phyloP scores from a whole-genome alignment of 2,329 filamentous ascomycete species.

The Aspergillus novoparasiticus region DNA sequence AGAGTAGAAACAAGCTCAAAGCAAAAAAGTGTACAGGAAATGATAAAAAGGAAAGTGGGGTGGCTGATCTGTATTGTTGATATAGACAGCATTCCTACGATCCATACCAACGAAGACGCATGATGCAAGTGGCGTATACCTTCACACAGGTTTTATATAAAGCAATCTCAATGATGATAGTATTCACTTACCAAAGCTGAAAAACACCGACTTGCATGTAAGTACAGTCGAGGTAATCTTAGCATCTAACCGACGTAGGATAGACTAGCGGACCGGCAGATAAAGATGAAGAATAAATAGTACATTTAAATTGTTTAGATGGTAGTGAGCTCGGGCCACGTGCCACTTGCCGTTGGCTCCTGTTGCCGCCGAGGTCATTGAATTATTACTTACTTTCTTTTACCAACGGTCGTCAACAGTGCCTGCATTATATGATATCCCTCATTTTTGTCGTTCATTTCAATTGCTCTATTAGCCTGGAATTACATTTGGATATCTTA shows the following conservation, averaged over 20 bases:
- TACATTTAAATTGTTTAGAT: background rate
- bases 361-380: background rate
- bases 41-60: background rate
- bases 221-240: too few relatives aligned
- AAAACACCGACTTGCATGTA: too few relatives aligned
- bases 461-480: background rate
- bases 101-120: background rate
- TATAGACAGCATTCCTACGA: background rate
- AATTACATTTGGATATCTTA: conserved; percentile 2
- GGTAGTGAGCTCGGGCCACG: background rate
- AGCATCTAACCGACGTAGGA: background rate
- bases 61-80: background rate
- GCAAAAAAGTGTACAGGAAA: background rate
- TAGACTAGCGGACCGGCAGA: background rate
- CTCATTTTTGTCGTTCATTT: background rate
- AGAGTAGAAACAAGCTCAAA: background rate
- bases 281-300: too few relatives aligned
- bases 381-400: background rate
- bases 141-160: background rate
- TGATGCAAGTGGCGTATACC: background rate
- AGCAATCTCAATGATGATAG: background rate
- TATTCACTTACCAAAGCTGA: background rate
- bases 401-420: background rate
- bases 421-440: background rate
- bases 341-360: background rate